Percentiles rank a stretch among this genome's conserved stretches.
Evolutionary conservation across 805 yeast species (phyloP).

Genomic region (Metahyphopichia silvanorum): DNA sequence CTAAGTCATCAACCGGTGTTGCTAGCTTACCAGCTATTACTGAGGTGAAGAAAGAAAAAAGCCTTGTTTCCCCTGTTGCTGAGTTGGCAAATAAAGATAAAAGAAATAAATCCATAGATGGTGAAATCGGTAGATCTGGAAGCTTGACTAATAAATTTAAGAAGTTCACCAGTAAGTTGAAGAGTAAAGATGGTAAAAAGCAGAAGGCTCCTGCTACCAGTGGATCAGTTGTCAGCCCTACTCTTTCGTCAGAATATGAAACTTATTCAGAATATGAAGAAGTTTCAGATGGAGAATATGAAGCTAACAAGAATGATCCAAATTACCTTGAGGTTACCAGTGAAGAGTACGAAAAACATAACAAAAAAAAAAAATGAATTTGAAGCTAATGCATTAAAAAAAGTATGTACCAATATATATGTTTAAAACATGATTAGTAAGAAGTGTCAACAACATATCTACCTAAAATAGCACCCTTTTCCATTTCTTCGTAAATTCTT

Average conservation of each 20-base stretch:
- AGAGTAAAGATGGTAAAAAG: background rate
- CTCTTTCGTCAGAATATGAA: constrained; percentile 13
- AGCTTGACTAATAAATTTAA: background rate
- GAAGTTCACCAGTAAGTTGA: constrained; percentile 1
- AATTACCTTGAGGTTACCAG: constrained; percentile 40
- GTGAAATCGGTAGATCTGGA: constrained; percentile 1
- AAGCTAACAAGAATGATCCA: constrained; percentile 44
- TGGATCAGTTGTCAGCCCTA: background rate
- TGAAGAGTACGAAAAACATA: constrained; percentile 23
- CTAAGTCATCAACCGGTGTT: constrained; percentile 1
- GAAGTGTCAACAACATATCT: constrained; percentile 83
- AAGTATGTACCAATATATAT: constrained; percentile 1
- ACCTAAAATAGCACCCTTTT: constrained; percentile 80
- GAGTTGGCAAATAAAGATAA: constrained; percentile 4
- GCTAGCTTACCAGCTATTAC: background rate
- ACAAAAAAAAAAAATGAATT: constrained; percentile 4
- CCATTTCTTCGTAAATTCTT: constrained; percentile 71
- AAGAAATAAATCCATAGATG: constrained; percentile 3
- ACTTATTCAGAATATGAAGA: constrained; percentile 41
- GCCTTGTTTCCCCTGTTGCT: constrained; percentile 2
- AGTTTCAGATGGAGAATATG: constrained; percentile 46
- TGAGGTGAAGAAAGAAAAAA: constrained; percentile 1
- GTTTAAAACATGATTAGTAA: constrained; percentile 36
- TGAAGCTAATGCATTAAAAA: background rate
- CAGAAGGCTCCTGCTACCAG: constrained; percentile 3